Percentiles rank a stretch among this genome's conserved stretches.
These are phyloP conservation scores for Taphrina pruni DNA, from an alignment of 1,139 yeast species.

Conservation along the genomic window DNA sequence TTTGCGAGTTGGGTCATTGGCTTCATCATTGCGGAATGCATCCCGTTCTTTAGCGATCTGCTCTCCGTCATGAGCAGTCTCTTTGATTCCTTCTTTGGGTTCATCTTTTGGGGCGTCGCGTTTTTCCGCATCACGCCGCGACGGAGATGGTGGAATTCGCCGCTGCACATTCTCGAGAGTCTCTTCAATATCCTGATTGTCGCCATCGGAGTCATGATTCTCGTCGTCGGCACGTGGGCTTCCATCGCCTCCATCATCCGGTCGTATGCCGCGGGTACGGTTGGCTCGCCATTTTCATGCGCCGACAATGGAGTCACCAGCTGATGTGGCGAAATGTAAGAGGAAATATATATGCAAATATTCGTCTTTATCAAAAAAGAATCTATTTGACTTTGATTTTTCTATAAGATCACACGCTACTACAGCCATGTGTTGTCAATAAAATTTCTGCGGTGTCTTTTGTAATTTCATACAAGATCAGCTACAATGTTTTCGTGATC, in stretches of 20 bases:
- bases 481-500: no score
- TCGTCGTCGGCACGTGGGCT: constrained; percentile 67
- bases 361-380: background rate
- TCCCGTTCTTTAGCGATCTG: constrained; percentile 67
- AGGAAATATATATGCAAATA: background rate
- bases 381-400: no score
- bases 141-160: constrained; percentile 46
- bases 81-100: constrained; percentile 71
- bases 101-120: constrained; percentile 70
- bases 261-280: constrained; percentile 58
- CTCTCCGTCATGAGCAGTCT: constrained; percentile 66
- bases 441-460: no score
- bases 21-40: constrained; percentile 65
- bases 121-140: constrained; percentile 53
- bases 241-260: constrained; percentile 61
- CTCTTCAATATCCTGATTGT: constrained; percentile 55
- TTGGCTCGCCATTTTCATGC: constrained; percentile 62
- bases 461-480: no score
- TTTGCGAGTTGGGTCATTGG: constrained; percentile 56
- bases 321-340: background rate
- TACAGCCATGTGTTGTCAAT: no score
- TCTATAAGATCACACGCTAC: no score
- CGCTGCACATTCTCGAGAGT: constrained; percentile 48
- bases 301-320: constrained; percentile 55
- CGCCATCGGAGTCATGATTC: constrained; percentile 59